Evolutionary conservation across 208 protist genomes (phyloP).

Genomic region (Trypanosoma vivax): DNA sequence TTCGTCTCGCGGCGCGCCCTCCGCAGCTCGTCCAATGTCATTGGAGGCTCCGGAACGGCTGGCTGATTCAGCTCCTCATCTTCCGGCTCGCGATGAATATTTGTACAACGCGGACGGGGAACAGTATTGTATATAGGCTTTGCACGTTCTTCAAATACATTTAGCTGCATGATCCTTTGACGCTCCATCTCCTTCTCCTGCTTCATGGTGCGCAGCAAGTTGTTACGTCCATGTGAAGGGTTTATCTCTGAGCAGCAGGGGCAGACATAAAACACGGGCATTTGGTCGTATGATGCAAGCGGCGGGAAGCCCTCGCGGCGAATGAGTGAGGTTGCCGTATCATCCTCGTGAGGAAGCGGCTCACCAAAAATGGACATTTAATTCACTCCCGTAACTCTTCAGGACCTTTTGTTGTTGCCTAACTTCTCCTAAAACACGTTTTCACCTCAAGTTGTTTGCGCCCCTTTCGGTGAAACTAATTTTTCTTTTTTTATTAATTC

Average conservation of each 20-base stretch:
- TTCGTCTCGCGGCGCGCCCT: constrained; percentile 23
- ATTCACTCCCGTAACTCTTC: background rate
- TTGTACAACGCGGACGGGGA: constrained; percentile 32
- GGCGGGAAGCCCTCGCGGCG: constrained; percentile 78
- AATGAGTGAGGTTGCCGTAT: constrained; percentile 83
- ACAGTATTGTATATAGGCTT: constrained; percentile 35
- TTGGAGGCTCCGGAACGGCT: constrained; percentile 51
- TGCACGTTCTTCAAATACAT: constrained; percentile 86
- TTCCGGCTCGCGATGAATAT: constrained; percentile 24
- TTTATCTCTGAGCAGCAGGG: constrained; percentile 78
- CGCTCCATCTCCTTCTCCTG: constrained; percentile 66
- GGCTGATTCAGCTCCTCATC: constrained; percentile 36
- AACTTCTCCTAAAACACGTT: too few species aligned
- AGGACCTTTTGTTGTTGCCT: too few species aligned
- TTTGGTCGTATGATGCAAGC: constrained; percentile 69
- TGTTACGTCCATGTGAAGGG: constrained; percentile 49
- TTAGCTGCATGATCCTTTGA: constrained; percentile 70
- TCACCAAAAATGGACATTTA: constrained; percentile 84
- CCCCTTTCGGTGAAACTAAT: background rate
- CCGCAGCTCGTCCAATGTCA: constrained; percentile 59
- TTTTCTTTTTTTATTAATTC: constrained; percentile 12
- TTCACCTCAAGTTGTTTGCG: constrained; percentile 7
- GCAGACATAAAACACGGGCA: constrained; percentile 76
- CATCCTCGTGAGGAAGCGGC: constrained; percentile 79
- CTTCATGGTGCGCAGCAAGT: constrained; percentile 40